Percentiles rank a stretch among this genome's conserved stretches.
Evolutionary conservation across 192 early-diverging fungal genomes (phyloP).

Genomic region (Backusella tarrabulga): DNA sequence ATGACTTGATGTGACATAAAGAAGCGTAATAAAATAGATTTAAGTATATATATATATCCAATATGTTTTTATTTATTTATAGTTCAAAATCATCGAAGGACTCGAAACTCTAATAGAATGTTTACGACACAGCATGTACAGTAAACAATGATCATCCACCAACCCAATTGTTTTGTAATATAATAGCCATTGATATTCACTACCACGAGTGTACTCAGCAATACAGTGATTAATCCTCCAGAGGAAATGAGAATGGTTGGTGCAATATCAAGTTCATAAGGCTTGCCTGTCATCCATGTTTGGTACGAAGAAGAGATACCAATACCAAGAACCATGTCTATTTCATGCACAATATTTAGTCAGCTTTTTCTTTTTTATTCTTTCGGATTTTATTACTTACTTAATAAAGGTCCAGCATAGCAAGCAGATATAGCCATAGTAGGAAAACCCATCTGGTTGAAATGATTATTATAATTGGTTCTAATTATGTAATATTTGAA

Average conservation of each 20-base stretch:
- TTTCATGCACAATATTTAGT: background rate
- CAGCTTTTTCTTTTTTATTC: background rate
- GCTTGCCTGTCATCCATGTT: constrained; percentile 45
- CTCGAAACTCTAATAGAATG: constrained; percentile 53
- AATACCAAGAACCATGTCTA: constrained; percentile 80
- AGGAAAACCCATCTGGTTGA: constrained; percentile 76
- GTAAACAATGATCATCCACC: constrained; percentile 58
- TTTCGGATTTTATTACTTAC: constrained; percentile 35
- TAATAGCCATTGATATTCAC: constrained; percentile 58
- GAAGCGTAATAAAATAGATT: background rate
- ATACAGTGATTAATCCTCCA: constrained; percentile 61
- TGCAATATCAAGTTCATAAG: constrained; percentile 56
- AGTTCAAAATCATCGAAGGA: background rate
- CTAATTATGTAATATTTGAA: background rate
- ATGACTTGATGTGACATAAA: background rate
- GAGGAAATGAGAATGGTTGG: constrained; percentile 69
- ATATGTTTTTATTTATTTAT: background rate
- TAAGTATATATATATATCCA: background rate
- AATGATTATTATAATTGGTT: background rate
- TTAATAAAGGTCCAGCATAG: constrained; percentile 91
- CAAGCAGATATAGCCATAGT: constrained; percentile 95
- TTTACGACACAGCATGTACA: constrained; percentile 56
- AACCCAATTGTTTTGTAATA: constrained; percentile 58
- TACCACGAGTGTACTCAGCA: constrained; percentile 53
- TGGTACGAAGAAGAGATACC: constrained; percentile 67